Evolutionary conservation across 2,329 filamentous ascomycete species (phyloP).

Genomic region (Calonectria multiphialidica): DNA sequence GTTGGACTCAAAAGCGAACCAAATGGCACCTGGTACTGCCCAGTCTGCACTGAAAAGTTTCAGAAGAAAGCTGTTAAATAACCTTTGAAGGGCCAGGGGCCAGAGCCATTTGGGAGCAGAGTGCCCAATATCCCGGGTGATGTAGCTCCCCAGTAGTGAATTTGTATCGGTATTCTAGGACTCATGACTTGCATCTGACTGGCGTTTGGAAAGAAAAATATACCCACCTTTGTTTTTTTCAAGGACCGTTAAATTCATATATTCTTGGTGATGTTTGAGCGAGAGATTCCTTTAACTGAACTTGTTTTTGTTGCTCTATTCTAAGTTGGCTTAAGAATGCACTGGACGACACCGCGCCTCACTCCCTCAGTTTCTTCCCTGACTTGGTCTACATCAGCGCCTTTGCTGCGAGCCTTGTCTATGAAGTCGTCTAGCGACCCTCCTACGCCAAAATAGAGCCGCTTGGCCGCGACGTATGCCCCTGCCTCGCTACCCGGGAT

Average conservation of each 20-base stretch:
- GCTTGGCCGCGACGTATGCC: constrained; percentile 80
- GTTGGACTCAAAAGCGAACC: constrained; percentile 77
- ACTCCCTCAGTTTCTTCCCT: constrained; percentile 73
- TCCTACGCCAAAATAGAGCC: constrained; percentile 86
- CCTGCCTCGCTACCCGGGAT: constrained; percentile 59
- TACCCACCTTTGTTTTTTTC: constrained; percentile 27
- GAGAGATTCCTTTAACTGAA: not conserved
- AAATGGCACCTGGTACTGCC: constrained; percentile 76
- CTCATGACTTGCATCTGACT: not conserved
- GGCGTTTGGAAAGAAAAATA: constrained; percentile 29
- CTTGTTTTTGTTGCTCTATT: constrained; percentile 16
- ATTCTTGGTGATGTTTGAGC: not conserved
- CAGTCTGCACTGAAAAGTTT: constrained; percentile 68
- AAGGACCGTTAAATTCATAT: not conserved
- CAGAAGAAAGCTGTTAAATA: constrained; percentile 54
- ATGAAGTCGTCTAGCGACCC: constrained; percentile 84
- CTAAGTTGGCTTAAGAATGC: constrained; percentile 48
- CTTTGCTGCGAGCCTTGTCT: constrained; percentile 61
- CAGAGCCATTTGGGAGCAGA: not conserved
- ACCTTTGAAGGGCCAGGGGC: not conserved
- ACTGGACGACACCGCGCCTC: constrained; percentile 70
- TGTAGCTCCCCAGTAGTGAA: not conserved
- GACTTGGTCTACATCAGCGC: constrained; percentile 62
- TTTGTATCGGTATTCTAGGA: constrained; percentile 5
- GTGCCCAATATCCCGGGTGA: not conserved